Base-by-base conservation (phyloP, 805 yeast genomes). In the Kluyveromyces siamensis region DNA sequence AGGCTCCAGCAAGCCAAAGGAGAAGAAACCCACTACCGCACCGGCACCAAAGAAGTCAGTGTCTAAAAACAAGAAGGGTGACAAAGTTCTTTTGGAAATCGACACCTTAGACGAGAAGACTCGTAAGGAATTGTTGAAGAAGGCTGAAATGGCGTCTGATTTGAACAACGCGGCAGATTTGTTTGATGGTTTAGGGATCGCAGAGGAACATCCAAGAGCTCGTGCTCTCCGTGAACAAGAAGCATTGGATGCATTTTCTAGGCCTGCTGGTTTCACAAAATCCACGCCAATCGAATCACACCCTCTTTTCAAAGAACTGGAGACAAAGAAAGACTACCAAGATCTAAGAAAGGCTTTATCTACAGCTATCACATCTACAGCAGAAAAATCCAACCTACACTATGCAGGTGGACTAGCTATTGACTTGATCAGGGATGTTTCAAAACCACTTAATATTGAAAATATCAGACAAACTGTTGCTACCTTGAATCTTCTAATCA, bases 151-250 rank as follows among this genome's bases (percentile, higher is more conserved):
- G 51, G 83, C 80, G 44, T 78, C 95, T 27, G 99, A 91, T 70
- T 73, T 91, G 66, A 87, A 87, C 67, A 87, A 87, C 63, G 98
- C 99, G 30, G 91, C 96, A 8, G 95, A 87, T 58, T 73, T 91
- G 58, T 88, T 91, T 63, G 96, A 89, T 33, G 88, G 87, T 14
- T 65, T 76, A 48, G 74, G 74, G 51, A 79, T 78, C 35, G 75
- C 74, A 48, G 76, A 75, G 21, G 74, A 72, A 50, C 78, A 68
- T 52, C 77, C 73, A 59, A 66, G 72, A 51, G 71, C 70, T 27
- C 59, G 60, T 27, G 72, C 73, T 16, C 48, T 53, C 21, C 70
- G 70, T 44, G 58, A 56, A 37, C 69, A 68, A 52, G 61, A 57
- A 45, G 70, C 69, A 38, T 66, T 70, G 9, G 69, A 65, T 44